phyloP scores from a whole-genome alignment of 2,329 filamentous ascomycete genomes.

The Colletotrichum costaricense region DNA sequence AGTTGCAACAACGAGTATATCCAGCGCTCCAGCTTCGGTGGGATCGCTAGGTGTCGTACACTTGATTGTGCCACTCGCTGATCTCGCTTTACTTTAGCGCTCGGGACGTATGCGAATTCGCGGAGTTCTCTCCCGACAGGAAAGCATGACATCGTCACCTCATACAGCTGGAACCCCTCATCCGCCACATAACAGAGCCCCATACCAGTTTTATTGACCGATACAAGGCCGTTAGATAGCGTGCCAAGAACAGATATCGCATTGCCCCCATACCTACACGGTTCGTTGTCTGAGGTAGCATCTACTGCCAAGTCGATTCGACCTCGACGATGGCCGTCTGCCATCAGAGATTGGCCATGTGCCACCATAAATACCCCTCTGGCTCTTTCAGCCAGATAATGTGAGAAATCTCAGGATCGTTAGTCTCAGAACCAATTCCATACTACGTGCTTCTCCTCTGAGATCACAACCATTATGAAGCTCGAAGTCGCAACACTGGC shows the following conservation, averaged over 20 bases:
- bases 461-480: conserved; percentile 9
- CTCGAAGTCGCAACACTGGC: conserved; percentile 1
- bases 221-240: conserved; percentile 21
- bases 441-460: too few species aligned
- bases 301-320: not conserved
- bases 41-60: not conserved
- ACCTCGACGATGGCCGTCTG: not conserved
- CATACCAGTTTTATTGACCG: not conserved
- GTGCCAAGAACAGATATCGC: conserved; percentile 14
- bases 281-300: not conserved
- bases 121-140: not conserved
- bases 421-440: not conserved
- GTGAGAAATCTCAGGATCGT: accelerated
- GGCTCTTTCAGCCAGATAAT: not conserved
- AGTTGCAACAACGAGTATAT: not conserved
- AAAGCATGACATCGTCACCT: not conserved
- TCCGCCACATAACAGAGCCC: not conserved
- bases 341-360: not conserved
- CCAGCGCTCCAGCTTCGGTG: too few species aligned
- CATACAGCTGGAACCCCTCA: not conserved
- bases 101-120: too few species aligned
- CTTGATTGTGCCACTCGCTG: not conserved
- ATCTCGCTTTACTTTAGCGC: not conserved
- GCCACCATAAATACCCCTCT: conserved; percentile 8
- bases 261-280: not conserved